Conservation (phyloP, 2,329 filamentous ascomycete genomes). For the Epichloe hybrida region DNA sequence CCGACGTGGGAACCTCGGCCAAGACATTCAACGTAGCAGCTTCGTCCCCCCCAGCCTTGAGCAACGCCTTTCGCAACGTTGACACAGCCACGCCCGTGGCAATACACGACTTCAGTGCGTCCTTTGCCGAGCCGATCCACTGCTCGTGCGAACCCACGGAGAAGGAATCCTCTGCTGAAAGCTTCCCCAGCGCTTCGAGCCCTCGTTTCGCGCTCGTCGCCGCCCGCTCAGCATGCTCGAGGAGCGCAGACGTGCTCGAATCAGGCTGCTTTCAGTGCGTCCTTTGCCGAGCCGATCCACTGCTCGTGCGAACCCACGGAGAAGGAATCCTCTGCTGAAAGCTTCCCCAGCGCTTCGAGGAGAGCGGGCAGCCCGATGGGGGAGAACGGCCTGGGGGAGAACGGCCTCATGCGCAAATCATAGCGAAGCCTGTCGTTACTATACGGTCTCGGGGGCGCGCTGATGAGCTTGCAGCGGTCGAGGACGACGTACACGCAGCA, state of each 20-base stretch:
- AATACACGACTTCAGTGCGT: constrained; percentile 56
- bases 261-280: no score
- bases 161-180: constrained; percentile 39
- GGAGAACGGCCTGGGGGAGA: constrained; percentile 60
- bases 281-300: no score
- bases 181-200: constrained; percentile 41
- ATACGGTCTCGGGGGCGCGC: constrained; percentile 45
- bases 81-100: constrained; percentile 52
- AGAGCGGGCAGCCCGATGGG: constrained; percentile 53
- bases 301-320: no score
- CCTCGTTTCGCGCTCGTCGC: constrained; percentile 37
- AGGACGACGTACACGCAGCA: constrained; percentile 54
- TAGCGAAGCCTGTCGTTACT: constrained; percentile 56
- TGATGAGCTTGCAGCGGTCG: constrained; percentile 41
- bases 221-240: constrained; percentile 32
- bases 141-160: constrained; percentile 43
- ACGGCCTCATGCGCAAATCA: constrained; percentile 78
- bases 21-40: constrained; percentile 25
- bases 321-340: no score
- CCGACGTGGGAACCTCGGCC: constrained; percentile 37
- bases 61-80: constrained; percentile 42
- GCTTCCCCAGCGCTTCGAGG: no score
- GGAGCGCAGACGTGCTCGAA: constrained; percentile 24
- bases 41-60: constrained; percentile 15
- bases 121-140: constrained; percentile 47